Conservation (phyloP, 2,329 filamentous ascomycete genomes). For the Hysterium pulicare region DNA sequence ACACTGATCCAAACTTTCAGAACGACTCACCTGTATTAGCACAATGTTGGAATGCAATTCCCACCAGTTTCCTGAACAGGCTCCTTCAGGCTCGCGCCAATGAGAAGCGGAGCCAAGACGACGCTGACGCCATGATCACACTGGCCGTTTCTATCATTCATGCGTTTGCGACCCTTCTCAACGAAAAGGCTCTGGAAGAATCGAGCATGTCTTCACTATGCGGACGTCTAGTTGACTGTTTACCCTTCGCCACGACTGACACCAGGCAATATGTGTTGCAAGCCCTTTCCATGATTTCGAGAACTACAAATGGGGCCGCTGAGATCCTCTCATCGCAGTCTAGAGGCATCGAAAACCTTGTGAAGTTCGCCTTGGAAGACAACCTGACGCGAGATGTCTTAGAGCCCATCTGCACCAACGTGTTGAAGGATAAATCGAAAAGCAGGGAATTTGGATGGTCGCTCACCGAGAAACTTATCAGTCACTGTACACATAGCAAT, state of each 20-base stretch:
- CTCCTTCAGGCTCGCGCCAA: slow-evolving; percentile 50
- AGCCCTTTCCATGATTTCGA: slow-evolving; percentile 1
- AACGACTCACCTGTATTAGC: slow-evolving; percentile 46
- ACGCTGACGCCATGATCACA: slow-evolving; percentile 60
- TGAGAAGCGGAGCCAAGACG: slow-evolving; percentile 26
- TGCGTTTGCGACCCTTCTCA: slow-evolving; percentile 58
- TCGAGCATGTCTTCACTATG: slow-evolving; percentile 53
- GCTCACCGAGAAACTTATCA: not conserved
- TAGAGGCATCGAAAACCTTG: not conserved
- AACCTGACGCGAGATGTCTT: not conserved
- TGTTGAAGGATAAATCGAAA: too few relatives aligned
- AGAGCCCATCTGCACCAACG: not conserved
- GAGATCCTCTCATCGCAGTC: too few relatives aligned
- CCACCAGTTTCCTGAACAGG: slow-evolving; percentile 62
- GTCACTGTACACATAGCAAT: not conserved
- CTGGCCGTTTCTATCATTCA: slow-evolving; percentile 62
- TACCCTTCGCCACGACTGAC: not conserved
- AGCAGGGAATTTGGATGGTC: too few relatives aligned
- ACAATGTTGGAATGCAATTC: slow-evolving; percentile 59
- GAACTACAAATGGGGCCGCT: not conserved
- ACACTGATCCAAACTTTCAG: slow-evolving; percentile 55
- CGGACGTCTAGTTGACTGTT: slow-evolving; percentile 47
- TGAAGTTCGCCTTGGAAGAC: not conserved
- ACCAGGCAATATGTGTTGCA: not conserved
- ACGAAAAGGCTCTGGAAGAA: slow-evolving; percentile 45